phyloP scores from a whole-genome alignment of 495 filamentous ascomycete genomes.

The Talaromyces proteolyticus region DNA sequence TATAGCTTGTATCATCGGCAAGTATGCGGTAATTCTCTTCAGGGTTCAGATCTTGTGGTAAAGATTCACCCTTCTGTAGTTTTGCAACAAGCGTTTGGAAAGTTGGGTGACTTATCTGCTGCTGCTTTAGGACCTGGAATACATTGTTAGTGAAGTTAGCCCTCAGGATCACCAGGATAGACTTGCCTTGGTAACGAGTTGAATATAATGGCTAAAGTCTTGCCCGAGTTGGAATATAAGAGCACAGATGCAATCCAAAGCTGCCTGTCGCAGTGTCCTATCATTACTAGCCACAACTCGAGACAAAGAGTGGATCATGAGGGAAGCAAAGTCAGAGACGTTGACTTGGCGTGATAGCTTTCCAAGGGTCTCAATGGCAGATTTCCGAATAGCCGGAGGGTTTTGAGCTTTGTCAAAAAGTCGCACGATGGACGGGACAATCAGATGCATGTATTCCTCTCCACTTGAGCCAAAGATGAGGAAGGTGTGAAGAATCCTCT shows the following conservation, averaged over 20 bases:
- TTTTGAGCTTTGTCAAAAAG: conserved; percentile 83
- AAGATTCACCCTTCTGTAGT: conserved; percentile 84
- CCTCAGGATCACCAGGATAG: not conserved
- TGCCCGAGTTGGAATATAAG: conserved; percentile 92
- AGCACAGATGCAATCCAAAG: conserved; percentile 93
- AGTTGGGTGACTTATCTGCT: conserved; percentile 75
- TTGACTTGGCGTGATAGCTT: conserved; percentile 96
- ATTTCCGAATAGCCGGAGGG: conserved; percentile 70
- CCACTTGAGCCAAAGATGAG: conserved; percentile 92
- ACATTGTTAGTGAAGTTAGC: conserved; percentile 2
- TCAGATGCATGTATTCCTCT: conserved; percentile 98
- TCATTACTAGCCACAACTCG: conserved; percentile 70
- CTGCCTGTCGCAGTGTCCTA: conserved; percentile 67
- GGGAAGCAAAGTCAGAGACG: conserved; percentile 90
- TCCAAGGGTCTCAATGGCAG: conserved; percentile 89
- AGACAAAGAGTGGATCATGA: conserved; percentile 86
- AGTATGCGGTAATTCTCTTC: conserved; percentile 77
- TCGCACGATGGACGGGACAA: conserved; percentile 90
- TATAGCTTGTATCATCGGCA: conserved; percentile 67
- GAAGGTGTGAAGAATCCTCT: conserved; percentile 90
- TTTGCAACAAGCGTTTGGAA: conserved; percentile 89
- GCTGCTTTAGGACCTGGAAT: conserved; percentile 34
- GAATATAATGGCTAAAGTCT: conserved; percentile 89
- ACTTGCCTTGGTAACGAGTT: conserved; percentile 72
- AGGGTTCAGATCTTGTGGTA: conserved; percentile 90